Evolutionary conservation across 371 early-diverging fungal species (phyloP).

Genomic region (Mucor ambiguus): DNA sequence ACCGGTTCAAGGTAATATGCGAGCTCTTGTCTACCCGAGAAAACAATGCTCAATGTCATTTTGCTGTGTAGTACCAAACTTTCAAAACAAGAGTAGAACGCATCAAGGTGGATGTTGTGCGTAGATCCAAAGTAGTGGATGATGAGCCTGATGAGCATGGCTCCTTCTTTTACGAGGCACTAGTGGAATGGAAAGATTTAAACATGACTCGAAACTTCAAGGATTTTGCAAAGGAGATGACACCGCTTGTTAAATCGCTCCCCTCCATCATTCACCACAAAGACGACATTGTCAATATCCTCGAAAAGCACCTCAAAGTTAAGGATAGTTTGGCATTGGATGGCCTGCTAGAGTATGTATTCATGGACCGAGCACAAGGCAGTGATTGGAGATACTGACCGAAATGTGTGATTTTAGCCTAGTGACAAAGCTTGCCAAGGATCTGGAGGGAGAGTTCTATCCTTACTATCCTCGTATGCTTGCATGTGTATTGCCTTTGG

Average conservation of each 20-base stretch:
- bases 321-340: conserved; percentile 68
- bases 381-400: neutral
- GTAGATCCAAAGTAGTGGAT: conserved; percentile 48
- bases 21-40: neutral
- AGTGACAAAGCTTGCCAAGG: conserved; percentile 81
- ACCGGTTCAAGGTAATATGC: conserved; percentile 66
- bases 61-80: conserved; percentile 77
- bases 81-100: conserved; percentile 79
- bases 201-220: conserved; percentile 86
- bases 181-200: conserved; percentile 82
- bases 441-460: conserved; percentile 90
- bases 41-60: neutral
- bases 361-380: neutral
- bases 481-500: conserved; percentile 61
- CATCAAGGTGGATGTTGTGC: conserved; percentile 78
- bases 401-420: conserved; percentile 51
- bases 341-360: conserved; percentile 73
- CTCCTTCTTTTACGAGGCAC: conserved; percentile 83
- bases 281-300: conserved; percentile 66
- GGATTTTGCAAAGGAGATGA: conserved; percentile 67
- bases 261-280: conserved; percentile 91
- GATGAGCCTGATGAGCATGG: conserved; percentile 70
- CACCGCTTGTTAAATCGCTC: conserved; percentile 69
- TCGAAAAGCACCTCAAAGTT: conserved; percentile 69
- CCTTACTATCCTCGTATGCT: conserved; percentile 75